Evolutionary conservation across 257 asterid species (phyloP).

Genomic region (Osmanthus fragrans): DNA sequence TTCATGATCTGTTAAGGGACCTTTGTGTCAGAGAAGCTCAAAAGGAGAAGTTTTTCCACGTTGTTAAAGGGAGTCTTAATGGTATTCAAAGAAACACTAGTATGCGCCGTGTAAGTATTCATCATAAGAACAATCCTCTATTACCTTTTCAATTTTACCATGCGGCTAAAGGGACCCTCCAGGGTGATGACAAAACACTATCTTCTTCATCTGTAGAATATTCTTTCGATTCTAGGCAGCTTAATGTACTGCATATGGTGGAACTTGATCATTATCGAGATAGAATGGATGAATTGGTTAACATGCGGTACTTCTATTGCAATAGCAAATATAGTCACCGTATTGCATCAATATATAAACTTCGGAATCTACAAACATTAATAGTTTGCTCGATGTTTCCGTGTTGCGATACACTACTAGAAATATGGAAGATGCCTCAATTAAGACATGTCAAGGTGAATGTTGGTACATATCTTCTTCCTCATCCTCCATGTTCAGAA

Average conservation of each 20-base stretch:
- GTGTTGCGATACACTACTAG: too few species aligned
- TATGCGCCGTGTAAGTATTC: not conserved
- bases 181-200: too few species aligned
- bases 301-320: too few species aligned
- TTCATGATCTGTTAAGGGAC: slow-evolving; percentile 14
- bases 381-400: too few species aligned
- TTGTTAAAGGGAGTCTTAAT: not conserved
- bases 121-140: not conserved
- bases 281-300: too few species aligned
- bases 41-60: not conserved
- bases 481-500: not conserved
- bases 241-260: too few species aligned
- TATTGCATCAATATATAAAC: too few species aligned
- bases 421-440: not conserved
- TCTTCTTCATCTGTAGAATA: too few species aligned
- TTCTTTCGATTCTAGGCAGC: too few species aligned
- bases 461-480: not conserved
- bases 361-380: too few species aligned
- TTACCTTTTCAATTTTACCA: not conserved
- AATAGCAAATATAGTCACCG: too few species aligned
- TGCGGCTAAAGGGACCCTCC: not conserved
- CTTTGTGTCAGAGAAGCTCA: slow-evolving; percentile 3
- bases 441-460: not conserved
- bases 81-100: not conserved
- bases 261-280: too few species aligned